These are phyloP conservation scores for Pseudozyma pruni DNA, from an alignment of 1,284 basidiomycete genomes.

Conservation along the genomic window DNA sequence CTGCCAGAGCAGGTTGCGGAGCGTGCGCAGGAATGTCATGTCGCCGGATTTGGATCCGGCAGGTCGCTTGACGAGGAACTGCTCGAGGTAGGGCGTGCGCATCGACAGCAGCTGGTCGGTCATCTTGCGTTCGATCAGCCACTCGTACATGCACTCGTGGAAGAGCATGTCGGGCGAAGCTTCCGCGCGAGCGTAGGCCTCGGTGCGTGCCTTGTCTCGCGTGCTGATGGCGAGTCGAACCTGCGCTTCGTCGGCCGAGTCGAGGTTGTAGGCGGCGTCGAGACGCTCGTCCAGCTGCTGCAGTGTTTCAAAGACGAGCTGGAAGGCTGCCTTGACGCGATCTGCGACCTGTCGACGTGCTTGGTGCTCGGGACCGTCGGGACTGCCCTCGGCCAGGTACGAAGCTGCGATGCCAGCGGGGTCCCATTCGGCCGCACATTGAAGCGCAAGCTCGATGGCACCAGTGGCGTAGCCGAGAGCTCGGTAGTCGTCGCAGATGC, in stretches of 20 bases:
- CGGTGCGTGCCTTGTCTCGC: constrained; percentile 61
- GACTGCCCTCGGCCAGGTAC: constrained; percentile 74
- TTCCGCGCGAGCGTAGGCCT: constrained; percentile 73
- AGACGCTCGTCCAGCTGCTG: constrained; percentile 77
- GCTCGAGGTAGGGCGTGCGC: constrained; percentile 82
- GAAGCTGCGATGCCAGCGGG: constrained; percentile 72
- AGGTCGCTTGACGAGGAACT: constrained; percentile 85
- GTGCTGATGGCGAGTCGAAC: constrained; percentile 48
- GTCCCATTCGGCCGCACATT: constrained; percentile 84
- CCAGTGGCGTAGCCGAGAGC: constrained; percentile 84
- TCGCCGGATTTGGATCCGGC: constrained; percentile 69
- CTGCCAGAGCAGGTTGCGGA: constrained; percentile 93
- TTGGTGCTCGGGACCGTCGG: constrained; percentile 73
- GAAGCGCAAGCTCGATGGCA: constrained; percentile 84
- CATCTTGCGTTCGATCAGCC: constrained; percentile 82
- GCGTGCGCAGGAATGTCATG: constrained; percentile 37
- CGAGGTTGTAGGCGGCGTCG: constrained; percentile 48
- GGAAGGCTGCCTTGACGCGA: constrained; percentile 76
- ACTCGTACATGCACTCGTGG: constrained; percentile 93
- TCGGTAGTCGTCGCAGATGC: constrained; percentile 86
- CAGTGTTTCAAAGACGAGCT: constrained; percentile 75
- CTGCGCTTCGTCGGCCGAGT: constrained; percentile 49
- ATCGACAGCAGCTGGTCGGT: constrained; percentile 81
- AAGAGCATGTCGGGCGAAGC: constrained; percentile 88
- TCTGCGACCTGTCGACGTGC: constrained; percentile 73